Evolutionary conservation across 768 basidiomycete species (phyloP), one percentile per base, ranked within the genome.

Genomic region (Macrolepiota dolichaula): DNA sequence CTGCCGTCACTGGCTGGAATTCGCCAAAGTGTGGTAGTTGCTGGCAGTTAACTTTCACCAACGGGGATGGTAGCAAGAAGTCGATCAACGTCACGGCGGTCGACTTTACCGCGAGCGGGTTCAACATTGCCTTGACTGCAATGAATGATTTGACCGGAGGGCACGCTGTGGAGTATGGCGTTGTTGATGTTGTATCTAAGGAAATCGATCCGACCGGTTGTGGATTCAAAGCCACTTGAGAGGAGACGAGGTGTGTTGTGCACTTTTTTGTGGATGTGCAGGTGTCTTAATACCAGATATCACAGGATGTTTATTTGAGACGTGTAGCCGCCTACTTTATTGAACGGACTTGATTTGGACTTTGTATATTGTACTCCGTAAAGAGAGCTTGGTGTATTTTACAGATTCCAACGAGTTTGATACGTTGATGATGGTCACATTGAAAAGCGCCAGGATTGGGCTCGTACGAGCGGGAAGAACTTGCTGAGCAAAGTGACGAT

Each of bases 11-110:
- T 4, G 79, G 78, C 25, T 87, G 73, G 71, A 76, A 83, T 67
- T 86, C 84, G 1, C 62, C 69, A 1, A 72, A 75, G 47, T 89
- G 87, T 65, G 85, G 85, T 1, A 77, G 79, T 25, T 89, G 88
- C 71, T 89, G 85, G 85, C 56, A 76, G 61, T 68, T 88, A 63
- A 79, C 80, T 4, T 87, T 78, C 70, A 74, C 75, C 38, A 70
- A 72, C 54, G 27, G 55, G 4, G 51, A 62, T 4, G 74, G 75
- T 3, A 64, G 57, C 1, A 66, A 66, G 22, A 77, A 62, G 59
- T 79, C 67, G 56, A 74, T 86, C 69, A 78, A 76, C 40, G 68
- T 87, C 11, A 69, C 81, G 1, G 86, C 81, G 1, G 73, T 89
- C 24, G 85, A 88, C 64, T 73, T 77, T 50, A 75, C 82, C n/a